Evolutionary conservation across 495 filamentous ascomycete species (phyloP).

Genomic region (Penicillium mononematosum): DNA sequence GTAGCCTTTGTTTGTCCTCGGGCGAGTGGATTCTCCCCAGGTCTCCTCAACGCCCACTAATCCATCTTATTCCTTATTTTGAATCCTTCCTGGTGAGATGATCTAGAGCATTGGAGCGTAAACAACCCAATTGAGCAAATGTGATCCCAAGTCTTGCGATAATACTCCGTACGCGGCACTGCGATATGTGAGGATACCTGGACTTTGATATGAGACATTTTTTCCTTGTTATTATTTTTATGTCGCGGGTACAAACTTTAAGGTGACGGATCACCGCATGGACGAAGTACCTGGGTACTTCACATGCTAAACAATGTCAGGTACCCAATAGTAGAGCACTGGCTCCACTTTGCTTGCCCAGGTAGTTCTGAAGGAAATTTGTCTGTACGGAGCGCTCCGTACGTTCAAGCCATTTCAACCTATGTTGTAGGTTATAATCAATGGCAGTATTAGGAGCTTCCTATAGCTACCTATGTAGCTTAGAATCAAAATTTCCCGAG

Average conservation of each 20-base stretch:
- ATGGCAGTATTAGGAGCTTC: background rate
- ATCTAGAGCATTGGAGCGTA: background rate
- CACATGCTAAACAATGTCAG: conserved; percentile 15
- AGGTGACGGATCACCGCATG: conserved; percentile 24
- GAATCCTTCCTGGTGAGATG: background rate
- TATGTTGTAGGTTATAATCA: background rate
- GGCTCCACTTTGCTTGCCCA: conserved; percentile 10
- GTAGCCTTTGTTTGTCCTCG: background rate
- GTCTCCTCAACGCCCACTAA: background rate
- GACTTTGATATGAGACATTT: conserved; percentile 28
- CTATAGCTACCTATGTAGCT: background rate
- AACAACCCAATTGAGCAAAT: background rate
- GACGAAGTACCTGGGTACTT: conserved; percentile 23
- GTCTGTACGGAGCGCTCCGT: background rate
- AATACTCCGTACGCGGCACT: background rate
- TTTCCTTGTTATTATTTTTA: conserved; percentile 11
- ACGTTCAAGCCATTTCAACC: background rate
- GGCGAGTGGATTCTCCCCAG: conserved; percentile 1
- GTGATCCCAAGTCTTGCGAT: background rate
- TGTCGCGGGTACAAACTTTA: conserved; percentile 25
- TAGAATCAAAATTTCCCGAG: background rate
- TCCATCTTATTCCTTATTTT: background rate
- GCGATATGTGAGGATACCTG: conserved; percentile 2
- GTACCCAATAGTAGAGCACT: conserved; percentile 12
- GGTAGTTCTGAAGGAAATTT: conserved; percentile 1